A percentile compares a stretch with the other conserved stretches of the same genome.
Conservation (phyloP, 306 rosid genomes). For the Glycine soja region DNA sequence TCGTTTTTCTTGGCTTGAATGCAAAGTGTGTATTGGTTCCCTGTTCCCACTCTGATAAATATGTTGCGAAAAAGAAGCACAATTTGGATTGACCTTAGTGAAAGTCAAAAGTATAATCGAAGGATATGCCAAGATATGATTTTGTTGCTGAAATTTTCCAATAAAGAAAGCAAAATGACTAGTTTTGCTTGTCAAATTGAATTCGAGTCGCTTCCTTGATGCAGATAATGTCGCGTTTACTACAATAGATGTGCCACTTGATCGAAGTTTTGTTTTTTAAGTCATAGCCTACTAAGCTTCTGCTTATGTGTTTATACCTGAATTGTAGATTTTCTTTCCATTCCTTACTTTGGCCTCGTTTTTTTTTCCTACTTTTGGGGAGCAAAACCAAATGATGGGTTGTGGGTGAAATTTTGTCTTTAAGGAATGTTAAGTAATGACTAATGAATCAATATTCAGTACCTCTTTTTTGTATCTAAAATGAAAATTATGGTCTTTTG, state of each 20-base stretch:
- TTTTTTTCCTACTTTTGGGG: background rate
- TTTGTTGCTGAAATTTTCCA: constrained; percentile 31
- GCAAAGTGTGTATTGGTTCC: constrained; percentile 34
- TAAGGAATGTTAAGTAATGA: constrained; percentile 23
- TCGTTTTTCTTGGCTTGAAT: constrained; percentile 33
- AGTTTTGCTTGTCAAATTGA: constrained; percentile 39
- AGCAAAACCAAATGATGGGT: background rate
- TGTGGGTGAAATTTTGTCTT: constrained; percentile 24
- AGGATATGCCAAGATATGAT: constrained; percentile 24
- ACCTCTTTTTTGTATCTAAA: background rate
- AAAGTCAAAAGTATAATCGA: constrained; percentile 27
- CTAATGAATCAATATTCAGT: background rate
- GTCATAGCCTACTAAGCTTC: constrained; percentile 25
- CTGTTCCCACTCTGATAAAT: constrained; percentile 10
- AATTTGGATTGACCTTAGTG: constrained; percentile 23
- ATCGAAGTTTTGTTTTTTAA: constrained; percentile 24
- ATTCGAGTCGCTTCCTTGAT: constrained; percentile 39
- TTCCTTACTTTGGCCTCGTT: background rate
- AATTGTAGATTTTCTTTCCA: constrained; percentile 26
- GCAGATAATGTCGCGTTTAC: constrained; percentile 21
- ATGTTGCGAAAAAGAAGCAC: background rate
- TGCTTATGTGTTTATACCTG: constrained; percentile 32
- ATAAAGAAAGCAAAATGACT: constrained; percentile 7
- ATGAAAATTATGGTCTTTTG: constrained; percentile 30
- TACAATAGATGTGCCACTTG: constrained; percentile 20